Conservation (phyloP, 805 yeast species). For the Ogataea trehalophila region DNA sequence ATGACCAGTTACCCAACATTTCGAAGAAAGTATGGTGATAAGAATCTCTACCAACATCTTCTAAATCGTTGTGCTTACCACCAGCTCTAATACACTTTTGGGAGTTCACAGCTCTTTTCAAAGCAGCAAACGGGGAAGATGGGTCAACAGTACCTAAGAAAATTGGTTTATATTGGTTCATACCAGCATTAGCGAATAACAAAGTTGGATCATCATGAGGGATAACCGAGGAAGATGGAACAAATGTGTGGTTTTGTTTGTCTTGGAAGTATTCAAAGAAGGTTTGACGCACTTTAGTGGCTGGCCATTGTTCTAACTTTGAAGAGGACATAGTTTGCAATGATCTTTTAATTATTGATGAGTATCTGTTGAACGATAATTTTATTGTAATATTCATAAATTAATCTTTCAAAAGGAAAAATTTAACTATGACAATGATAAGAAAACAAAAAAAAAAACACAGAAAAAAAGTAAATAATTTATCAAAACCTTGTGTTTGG, state of each 20-base stretch:
- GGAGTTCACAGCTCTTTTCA: slow-evolving; percentile 89
- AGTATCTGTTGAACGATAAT: neutral
- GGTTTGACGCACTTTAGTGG: slow-evolving; percentile 61
- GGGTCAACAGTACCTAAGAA: slow-evolving; percentile 98
- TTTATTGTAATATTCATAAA: neutral
- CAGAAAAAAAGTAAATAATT: no score
- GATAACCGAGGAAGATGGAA: slow-evolving; percentile 90
- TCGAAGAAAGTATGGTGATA: slow-evolving; percentile 98
- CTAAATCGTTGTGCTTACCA: slow-evolving; percentile 97
- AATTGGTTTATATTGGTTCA: slow-evolving; percentile 98
- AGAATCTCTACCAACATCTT: slow-evolving; percentile 96
- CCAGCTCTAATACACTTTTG: slow-evolving; percentile 99
- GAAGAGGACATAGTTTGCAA: slow-evolving; percentile 9
- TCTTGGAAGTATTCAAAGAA: slow-evolving; percentile 75
- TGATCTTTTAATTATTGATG: neutral
- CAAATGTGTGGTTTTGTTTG: slow-evolving; percentile 65
- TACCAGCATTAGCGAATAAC: slow-evolving; percentile 96
- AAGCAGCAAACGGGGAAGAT: slow-evolving; percentile 72
- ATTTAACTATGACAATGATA: neutral
- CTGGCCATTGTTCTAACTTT: slow-evolving; percentile 38
- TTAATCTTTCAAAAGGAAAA: no score
- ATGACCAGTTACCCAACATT: slow-evolving; percentile 99
- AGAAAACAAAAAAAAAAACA: neutral
- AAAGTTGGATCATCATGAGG: slow-evolving; percentile 98
- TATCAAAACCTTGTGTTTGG: no score